Conservation (phyloP, 2,329 filamentous ascomycete genomes). For the Pestalotiopsis sp. region DNA sequence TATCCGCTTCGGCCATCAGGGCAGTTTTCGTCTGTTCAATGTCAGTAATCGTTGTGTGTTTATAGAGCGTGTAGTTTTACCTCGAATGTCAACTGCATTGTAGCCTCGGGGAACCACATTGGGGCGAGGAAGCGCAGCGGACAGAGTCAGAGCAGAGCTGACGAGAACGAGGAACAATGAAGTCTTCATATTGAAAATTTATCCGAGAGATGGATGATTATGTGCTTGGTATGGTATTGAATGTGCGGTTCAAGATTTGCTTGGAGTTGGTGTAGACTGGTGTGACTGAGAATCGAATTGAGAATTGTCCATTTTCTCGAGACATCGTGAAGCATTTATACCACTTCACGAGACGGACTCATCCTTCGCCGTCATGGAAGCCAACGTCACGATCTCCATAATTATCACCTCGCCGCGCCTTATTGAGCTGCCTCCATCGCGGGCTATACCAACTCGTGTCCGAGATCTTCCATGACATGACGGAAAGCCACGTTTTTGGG, state of each 20-base stretch:
- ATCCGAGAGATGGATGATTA: not conserved
- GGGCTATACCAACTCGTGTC: not conserved
- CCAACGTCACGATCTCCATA: not conserved
- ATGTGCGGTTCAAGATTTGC: too few species aligned
- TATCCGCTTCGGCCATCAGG: not conserved
- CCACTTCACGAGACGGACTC: not conserved
- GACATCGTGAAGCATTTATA: not conserved
- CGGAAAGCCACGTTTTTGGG: not conserved
- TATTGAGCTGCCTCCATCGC: not conserved
- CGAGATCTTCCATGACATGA: not conserved
- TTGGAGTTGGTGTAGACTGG: too few species aligned
- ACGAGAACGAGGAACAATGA: not conserved
- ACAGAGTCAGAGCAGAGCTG: not conserved
- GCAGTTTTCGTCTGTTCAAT: not conserved
- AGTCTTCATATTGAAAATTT: not conserved
- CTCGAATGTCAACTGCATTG: not conserved
- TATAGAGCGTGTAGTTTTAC: not conserved
- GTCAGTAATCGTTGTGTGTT: not conserved
- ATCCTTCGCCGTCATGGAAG: not conserved
- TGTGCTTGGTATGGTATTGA: too few species aligned
- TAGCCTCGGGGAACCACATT: not conserved
- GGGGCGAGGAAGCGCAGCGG: not conserved
- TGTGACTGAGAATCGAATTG: not conserved
- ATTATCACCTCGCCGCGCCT: not conserved
- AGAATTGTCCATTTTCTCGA: not conserved